phyloP scores from a whole-genome alignment of 345 rosid genomes.

The Cardamine resedifolia region DNA sequence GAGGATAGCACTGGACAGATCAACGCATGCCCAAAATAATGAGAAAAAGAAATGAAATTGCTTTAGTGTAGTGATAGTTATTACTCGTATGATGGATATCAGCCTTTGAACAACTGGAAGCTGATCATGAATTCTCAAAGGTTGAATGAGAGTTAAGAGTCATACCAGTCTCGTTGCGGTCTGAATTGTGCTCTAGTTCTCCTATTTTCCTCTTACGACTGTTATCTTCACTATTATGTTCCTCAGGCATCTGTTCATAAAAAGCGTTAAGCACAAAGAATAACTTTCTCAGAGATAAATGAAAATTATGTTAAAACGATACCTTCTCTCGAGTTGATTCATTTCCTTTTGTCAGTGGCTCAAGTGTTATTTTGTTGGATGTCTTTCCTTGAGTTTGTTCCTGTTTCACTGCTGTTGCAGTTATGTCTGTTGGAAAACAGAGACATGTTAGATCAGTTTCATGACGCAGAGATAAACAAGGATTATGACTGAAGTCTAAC shows the following conservation, averaged over 20 bases:
- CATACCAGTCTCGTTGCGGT: slow-evolving; percentile 4
- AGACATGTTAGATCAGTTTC: background rate
- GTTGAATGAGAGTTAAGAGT: background rate
- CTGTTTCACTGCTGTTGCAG: too few relatives aligned
- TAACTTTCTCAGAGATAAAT: background rate
- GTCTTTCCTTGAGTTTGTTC: slow-evolving; percentile 11
- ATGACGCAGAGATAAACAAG: background rate
- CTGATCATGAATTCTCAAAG: background rate
- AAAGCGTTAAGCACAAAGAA: background rate
- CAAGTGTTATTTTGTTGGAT: background rate
- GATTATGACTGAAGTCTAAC: background rate
- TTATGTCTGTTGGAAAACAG: background rate
- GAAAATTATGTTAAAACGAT: background rate
- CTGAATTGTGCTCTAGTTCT: background rate
- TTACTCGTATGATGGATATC: background rate
- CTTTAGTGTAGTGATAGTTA: background rate
- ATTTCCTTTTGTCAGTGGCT: background rate
- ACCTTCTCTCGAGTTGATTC: background rate
- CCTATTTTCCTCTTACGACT: slow-evolving; percentile 1
- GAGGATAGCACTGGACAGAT: background rate
- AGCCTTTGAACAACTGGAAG: slow-evolving; percentile 30
- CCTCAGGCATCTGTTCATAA: background rate
- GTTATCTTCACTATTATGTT: background rate
- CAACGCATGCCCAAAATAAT: background rate
- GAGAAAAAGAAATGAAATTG: background rate